Conservation (phyloP, 23 red algal species). For the Gracilaria gracilis region DNA sequence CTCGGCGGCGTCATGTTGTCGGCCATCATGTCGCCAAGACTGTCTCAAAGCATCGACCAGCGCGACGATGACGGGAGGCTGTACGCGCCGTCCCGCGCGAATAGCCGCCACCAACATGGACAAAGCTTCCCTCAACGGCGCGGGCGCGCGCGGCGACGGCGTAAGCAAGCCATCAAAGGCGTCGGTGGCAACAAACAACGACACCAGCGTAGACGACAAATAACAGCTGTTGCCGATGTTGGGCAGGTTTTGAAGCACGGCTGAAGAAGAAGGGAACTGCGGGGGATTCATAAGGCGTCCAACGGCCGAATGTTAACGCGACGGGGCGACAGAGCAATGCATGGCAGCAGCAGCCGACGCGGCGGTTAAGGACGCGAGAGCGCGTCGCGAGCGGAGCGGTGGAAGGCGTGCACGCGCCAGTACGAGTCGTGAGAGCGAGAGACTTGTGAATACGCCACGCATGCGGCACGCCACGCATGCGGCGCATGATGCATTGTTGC, state of each 20-base stretch:
- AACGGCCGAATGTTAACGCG: neutral
- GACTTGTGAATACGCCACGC: no score
- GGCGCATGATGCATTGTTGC: neutral
- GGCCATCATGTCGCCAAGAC: slow-evolving; percentile 6
- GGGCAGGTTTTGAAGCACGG: slow-evolving; percentile 34
- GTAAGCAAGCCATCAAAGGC: slow-evolving; percentile 64
- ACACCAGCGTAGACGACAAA: slow-evolving; percentile 35
- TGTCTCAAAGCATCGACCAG: slow-evolving; percentile 25
- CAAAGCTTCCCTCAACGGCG: neutral
- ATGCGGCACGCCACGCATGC: neutral
- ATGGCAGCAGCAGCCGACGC: neutral
- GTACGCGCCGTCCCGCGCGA: slow-evolving; percentile 12
- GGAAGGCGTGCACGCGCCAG: neutral
- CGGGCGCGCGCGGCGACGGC: slow-evolving; percentile 32
- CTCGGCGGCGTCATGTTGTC: slow-evolving; percentile 76
- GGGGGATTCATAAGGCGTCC: neutral
- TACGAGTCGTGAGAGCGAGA: no score
- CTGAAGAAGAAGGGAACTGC: neutral
- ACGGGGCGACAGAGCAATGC: no score
- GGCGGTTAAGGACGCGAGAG: neutral
- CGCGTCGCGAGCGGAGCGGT: neutral
- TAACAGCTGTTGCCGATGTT: slow-evolving; percentile 80
- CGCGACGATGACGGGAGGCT: neutral
- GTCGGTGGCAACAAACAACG: slow-evolving; percentile 64
- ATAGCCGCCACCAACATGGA: neutral